Conservation (phyloP, 148 eudicot genomes). For the Rhododendron simsii region DNA sequence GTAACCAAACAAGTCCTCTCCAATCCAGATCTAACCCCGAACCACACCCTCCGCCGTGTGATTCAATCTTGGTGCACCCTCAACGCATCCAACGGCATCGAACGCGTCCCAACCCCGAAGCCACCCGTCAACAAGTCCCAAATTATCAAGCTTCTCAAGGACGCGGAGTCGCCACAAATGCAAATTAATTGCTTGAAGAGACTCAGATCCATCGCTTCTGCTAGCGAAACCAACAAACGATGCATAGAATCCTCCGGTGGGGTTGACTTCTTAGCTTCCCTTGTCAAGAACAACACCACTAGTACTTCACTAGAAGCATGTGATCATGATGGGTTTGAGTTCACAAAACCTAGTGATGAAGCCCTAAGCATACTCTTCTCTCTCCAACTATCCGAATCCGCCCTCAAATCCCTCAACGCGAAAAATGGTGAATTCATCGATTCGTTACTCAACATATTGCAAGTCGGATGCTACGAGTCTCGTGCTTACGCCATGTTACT, state of each 20-base stretch:
- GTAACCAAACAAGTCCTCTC: constrained; percentile 52
- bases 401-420: constrained; percentile 19
- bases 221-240: constrained; percentile 19
- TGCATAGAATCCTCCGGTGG: constrained; percentile 39
- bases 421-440: constrained; percentile 24
- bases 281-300: no score
- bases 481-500: constrained; percentile 42
- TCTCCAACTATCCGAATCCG: constrained; percentile 24
- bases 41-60: constrained; percentile 85
- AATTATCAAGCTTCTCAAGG: constrained; percentile 44
- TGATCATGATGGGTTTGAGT: constrained; percentile 19
- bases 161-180: constrained; percentile 25
- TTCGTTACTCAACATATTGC: constrained; percentile 29
- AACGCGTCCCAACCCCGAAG: constrained; percentile 81
- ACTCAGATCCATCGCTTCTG: constrained; percentile 32
- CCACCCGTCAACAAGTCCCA: constrained; percentile 31
- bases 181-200: constrained; percentile 31
- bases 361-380: no score
- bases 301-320: no score
- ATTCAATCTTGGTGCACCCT: constrained; percentile 90
- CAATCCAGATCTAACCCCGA: constrained; percentile 50
- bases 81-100: constrained; percentile 54
- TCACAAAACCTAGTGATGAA: background rate
- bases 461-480: constrained; percentile 33
- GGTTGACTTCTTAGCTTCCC: constrained; percentile 27